These are phyloP conservation scores for Bolboschoenoplectus hybrid DNA, from an alignment of 202 grass and related monocot species.

Conservation along the genomic window DNA sequence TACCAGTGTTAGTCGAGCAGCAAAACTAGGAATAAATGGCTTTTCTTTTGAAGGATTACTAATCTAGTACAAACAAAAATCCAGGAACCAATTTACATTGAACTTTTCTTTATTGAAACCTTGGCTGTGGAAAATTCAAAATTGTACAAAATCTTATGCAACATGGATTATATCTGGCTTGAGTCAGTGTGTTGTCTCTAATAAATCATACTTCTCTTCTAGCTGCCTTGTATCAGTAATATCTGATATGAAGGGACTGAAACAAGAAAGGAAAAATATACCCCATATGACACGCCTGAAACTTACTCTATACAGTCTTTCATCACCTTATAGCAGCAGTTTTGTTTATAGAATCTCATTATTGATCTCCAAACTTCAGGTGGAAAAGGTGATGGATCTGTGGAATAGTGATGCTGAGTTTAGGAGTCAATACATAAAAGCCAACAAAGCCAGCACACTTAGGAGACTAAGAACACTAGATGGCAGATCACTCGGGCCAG, in stretches of 20 bases:
- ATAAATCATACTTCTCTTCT: neutral
- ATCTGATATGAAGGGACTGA: slow-evolving; percentile 24
- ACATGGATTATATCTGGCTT: slow-evolving; percentile 18
- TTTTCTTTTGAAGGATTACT: slow-evolving; percentile 16
- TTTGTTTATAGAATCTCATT: slow-evolving; percentile 8
- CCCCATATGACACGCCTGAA: neutral
- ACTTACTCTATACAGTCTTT: slow-evolving; percentile 3
- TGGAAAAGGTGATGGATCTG: slow-evolving; percentile 49
- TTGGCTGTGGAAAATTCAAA: neutral
- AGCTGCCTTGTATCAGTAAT: neutral
- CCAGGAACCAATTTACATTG: neutral
- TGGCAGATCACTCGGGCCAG: slow-evolving; percentile 78
- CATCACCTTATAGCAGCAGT: neutral
- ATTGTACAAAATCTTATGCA: slow-evolving; percentile 14
- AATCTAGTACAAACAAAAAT: slow-evolving; percentile 8
- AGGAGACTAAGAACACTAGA: slow-evolving; percentile 63
- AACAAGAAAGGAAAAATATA: neutral
- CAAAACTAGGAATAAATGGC: slow-evolving; percentile 7
- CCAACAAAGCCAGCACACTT: slow-evolving; percentile 50
- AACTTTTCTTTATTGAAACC: neutral
- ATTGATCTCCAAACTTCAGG: slow-evolving; percentile 34
- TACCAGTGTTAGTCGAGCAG: neutral
- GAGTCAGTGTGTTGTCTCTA: neutral
- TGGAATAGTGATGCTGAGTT: slow-evolving; percentile 53
- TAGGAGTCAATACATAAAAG: slow-evolving; percentile 48